A percentile compares a stretch with the other conserved stretches of the same genome.
Evolutionary conservation across 495 filamentous ascomycete genomes (phyloP).

Genomic region (Penicillium antarcticum): DNA sequence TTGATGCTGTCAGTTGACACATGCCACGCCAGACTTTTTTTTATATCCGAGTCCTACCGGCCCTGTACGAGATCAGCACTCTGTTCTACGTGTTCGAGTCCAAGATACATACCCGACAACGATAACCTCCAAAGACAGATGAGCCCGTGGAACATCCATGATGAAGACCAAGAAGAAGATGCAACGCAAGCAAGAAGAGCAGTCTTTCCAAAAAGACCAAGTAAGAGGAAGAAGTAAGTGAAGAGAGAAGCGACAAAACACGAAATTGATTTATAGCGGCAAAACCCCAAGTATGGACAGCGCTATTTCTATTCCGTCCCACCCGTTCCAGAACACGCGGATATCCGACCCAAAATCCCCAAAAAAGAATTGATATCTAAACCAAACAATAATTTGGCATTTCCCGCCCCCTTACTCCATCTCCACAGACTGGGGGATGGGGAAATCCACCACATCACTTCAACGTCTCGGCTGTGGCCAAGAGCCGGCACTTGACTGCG

Average conservation of each 20-base stretch:
- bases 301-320: slow-evolving; percentile 19
- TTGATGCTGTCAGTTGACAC: slow-evolving; percentile 14
- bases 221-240: neutral
- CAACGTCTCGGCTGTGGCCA: too few species aligned
- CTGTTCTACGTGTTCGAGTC: neutral
- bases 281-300: too few species aligned
- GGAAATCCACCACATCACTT: too few species aligned
- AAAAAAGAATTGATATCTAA: too few species aligned
- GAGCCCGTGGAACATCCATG: slow-evolving; percentile 24
- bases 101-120: slow-evolving; percentile 31
- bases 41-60: slow-evolving; percentile 26
- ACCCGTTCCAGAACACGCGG: slow-evolving; percentile 13
- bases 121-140: slow-evolving; percentile 28
- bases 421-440: slow-evolving; percentile 9
- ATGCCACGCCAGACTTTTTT: neutral
- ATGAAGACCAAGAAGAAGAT: neutral
- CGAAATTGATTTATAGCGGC: too few species aligned
- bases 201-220: too few species aligned
- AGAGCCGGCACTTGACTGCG: neutral
- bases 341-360: neutral
- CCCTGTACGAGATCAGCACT: slow-evolving; percentile 22
- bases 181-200: too few species aligned
- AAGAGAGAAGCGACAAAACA: too few species aligned
- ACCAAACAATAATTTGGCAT: too few species aligned
- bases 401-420: slow-evolving; percentile 5